Conservation (phyloP, 768 basidiomycete genomes). For the Trametes cinnabarina region DNA sequence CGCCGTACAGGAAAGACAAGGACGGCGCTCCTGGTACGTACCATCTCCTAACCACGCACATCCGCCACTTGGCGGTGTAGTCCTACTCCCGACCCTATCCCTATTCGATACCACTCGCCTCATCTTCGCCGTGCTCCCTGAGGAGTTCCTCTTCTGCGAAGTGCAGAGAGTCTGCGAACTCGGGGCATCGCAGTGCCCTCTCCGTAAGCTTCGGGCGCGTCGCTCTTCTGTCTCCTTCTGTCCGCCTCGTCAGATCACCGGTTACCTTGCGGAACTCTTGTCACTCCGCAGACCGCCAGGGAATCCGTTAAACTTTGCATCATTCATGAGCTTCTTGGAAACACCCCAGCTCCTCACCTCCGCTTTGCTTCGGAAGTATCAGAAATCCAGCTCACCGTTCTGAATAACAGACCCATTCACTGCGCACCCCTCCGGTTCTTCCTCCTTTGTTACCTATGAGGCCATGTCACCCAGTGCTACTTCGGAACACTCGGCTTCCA, state of each 20-base stretch:
- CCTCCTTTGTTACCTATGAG: slow-evolving; percentile 25
- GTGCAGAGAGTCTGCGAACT: no score
- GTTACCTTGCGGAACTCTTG: not conserved
- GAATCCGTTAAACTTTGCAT: not conserved
- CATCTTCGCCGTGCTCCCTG: not conserved
- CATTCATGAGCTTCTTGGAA: not conserved
- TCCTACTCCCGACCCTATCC: not conserved
- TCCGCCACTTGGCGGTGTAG: not conserved
- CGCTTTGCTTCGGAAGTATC: slow-evolving; percentile 1
- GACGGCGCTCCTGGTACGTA: slow-evolving; percentile 9
- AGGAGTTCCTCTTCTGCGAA: no score
- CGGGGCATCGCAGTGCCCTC: not conserved
- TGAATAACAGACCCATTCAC: slow-evolving; percentile 28
- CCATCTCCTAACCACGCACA: not conserved
- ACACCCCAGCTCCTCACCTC: not conserved
- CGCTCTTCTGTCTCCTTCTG: not conserved
- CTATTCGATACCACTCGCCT: not conserved
- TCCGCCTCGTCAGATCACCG: slow-evolving; percentile 3
- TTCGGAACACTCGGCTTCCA: slow-evolving; percentile 11
- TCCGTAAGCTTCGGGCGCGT: slow-evolving; percentile 1
- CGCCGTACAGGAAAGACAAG: slow-evolving; percentile 14
- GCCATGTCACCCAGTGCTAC: slow-evolving; percentile 1
- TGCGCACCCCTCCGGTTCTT: slow-evolving; percentile 24
- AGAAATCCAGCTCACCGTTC: slow-evolving; percentile 1
- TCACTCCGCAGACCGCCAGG: not conserved